Percentiles rank a stretch among this genome's conserved stretches.
Evolutionary conservation across 2,329 filamentous ascomycete genomes (phyloP).

Genomic region (Fusarium redolens): DNA sequence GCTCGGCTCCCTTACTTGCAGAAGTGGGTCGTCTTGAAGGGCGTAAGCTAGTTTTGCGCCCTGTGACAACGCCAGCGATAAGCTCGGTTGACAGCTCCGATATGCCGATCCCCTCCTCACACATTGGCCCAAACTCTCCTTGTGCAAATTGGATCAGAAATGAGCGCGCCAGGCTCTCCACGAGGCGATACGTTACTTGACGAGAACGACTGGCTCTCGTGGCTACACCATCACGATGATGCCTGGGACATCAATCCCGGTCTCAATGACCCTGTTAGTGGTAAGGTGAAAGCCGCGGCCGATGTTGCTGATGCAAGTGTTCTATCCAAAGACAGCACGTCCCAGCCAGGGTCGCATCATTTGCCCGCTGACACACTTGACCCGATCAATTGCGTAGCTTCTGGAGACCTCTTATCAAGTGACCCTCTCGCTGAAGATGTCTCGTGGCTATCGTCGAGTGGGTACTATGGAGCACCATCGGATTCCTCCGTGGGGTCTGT

Average conservation of each 20-base stretch:
- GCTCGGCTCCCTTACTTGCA: neutral
- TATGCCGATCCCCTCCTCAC: neutral
- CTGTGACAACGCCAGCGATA: neutral
- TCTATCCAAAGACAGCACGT: no score
- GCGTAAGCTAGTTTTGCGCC: neutral
- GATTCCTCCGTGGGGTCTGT: neutral
- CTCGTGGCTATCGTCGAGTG: neutral
- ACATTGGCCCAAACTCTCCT: neutral
- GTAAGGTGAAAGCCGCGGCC: neutral
- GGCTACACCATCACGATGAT: neutral
- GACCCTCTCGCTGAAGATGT: neutral
- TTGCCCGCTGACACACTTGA: neutral
- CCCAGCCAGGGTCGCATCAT: neutral
- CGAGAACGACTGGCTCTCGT: neutral
- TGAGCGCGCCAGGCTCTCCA: neutral
- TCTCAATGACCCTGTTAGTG: no score
- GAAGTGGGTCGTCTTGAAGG: neutral
- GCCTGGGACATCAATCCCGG: accelerated
- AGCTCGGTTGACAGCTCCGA: neutral
- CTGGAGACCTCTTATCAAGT: accelerated
- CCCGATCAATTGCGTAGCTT: neutral
- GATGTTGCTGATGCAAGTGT: neutral
- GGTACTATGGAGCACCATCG: neutral
- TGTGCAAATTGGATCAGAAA: accelerated
- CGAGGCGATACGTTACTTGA: accelerated